phyloP scores from a whole-genome alignment of 1,284 basidiomycete genomes.

The Rhizoctonia solani region DNA sequence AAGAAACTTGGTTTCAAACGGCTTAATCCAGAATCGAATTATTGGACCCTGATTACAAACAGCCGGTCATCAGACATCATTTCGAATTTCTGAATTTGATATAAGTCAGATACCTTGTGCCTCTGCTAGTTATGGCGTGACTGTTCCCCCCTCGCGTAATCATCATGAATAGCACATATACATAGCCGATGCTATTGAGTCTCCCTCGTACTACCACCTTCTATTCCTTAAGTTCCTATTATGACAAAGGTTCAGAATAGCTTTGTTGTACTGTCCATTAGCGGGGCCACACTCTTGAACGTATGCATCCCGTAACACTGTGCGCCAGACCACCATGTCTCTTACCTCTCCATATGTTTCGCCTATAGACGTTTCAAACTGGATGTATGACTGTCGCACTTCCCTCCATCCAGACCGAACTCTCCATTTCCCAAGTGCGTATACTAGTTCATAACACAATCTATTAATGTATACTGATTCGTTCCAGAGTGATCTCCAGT shows the following conservation, averaged over 20 bases:
- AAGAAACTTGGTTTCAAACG: neutral
- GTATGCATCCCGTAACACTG: neutral
- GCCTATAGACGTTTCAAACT: constrained; percentile 29
- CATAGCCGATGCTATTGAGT: too few species aligned
- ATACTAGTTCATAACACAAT: neutral
- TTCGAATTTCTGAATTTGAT: neutral
- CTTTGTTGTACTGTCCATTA: constrained; percentile 16
- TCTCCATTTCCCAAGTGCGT: constrained; percentile 32
- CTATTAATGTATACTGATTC: neutral
- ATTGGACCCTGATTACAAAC: neutral
- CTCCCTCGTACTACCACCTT: neutral
- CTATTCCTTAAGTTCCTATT: neutral
- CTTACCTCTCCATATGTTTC: neutral
- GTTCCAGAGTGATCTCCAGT: constrained; percentile 29
- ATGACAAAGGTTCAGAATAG: constrained; percentile 22
- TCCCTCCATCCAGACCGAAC: constrained; percentile 34
- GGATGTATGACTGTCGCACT: constrained; percentile 38
- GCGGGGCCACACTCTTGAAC: constrained; percentile 28
- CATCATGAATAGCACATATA: too few species aligned
- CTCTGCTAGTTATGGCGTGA: neutral
- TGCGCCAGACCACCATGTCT: neutral
- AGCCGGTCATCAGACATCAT: neutral
- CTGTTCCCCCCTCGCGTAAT: neutral
- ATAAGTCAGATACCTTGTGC: neutral
- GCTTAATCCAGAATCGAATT: neutral